Percentiles rank a stretch among this genome's conserved stretches.
phyloP scores from a whole-genome alignment of 1,139 yeast species.

The Taphrina sp. region DNA sequence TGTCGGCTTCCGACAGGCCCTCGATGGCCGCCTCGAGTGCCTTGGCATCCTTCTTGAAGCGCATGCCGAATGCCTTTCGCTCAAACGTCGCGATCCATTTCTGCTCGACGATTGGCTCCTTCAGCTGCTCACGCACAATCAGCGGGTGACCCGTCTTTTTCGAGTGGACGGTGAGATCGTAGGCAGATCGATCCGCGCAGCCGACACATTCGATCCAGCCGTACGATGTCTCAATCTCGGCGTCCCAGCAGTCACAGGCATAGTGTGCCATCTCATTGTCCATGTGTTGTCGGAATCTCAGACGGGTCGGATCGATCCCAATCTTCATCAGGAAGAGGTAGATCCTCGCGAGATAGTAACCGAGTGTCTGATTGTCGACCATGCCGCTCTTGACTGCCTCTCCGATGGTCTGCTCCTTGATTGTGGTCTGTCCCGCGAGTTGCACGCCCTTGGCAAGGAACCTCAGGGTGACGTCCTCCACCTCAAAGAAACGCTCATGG shows the following conservation, averaged over 20 bases:
- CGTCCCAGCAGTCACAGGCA: slow-evolving; percentile 99
- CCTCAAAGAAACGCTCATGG: slow-evolving; percentile 76
- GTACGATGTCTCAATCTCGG: slow-evolving; percentile 89
- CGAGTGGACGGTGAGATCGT: slow-evolving; percentile 91
- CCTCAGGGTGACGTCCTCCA: slow-evolving; percentile 66
- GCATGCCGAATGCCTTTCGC: slow-evolving; percentile 96
- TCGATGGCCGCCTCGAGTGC: slow-evolving; percentile 77
- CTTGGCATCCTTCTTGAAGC: slow-evolving; percentile 95
- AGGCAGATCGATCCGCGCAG: slow-evolving; percentile 99
- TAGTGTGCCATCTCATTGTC: slow-evolving; percentile 99
- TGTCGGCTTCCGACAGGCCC: slow-evolving; percentile 78
- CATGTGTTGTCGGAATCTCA: slow-evolving; percentile 99
- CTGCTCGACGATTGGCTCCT: slow-evolving; percentile 79
- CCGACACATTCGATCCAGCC: slow-evolving; percentile 99
- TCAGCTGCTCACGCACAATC: slow-evolving; percentile 86
- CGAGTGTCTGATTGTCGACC: slow-evolving; percentile 96
- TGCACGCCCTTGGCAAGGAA: slow-evolving; percentile 86
- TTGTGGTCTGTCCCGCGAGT: slow-evolving; percentile 74
- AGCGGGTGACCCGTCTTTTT: slow-evolving; percentile 93
- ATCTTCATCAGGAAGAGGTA: slow-evolving; percentile 77
- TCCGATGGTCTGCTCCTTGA: slow-evolving; percentile 67
- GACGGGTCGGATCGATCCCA: slow-evolving; percentile 79
- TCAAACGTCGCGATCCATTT: slow-evolving; percentile 78
- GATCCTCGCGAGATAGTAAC: slow-evolving; percentile 93
- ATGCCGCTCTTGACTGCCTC: slow-evolving; percentile 84